These are phyloP conservation scores for Gymnopilus dilepis DNA, from an alignment of 768 basidiomycete species.

Conservation along the genomic window DNA sequence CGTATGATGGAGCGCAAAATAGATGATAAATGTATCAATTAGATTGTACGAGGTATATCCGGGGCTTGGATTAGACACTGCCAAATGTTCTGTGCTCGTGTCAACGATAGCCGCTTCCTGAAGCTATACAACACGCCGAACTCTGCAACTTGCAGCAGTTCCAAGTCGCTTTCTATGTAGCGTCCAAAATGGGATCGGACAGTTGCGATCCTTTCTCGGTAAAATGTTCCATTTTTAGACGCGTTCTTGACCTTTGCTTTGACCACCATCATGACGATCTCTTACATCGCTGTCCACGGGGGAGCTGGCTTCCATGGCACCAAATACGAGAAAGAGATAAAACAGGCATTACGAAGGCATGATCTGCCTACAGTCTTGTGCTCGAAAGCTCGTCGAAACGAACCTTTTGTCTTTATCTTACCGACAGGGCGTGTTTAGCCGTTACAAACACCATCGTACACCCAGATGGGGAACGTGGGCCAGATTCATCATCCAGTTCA, in stretches of 20 bases:
- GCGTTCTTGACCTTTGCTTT: background rate
- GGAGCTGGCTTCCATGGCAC: slow-evolving; percentile 74
- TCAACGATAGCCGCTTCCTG: too few species aligned
- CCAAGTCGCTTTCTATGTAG: too few species aligned
- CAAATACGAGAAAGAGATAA: slow-evolving; percentile 54
- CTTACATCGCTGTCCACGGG: slow-evolving; percentile 72
- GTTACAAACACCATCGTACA: background rate
- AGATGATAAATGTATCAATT: background rate
- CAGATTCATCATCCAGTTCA: background rate
- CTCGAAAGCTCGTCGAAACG: background rate
- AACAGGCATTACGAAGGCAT: slow-evolving; percentile 61
- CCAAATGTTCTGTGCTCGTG: too few species aligned
- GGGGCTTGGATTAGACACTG: background rate
- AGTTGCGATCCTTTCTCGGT: background rate
- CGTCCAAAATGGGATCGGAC: too few species aligned
- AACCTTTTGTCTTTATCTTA: background rate
- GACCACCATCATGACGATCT: slow-evolving; percentile 22
- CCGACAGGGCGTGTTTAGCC: slow-evolving; percentile 54
- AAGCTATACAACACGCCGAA: too few species aligned
- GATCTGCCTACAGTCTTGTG: slow-evolving; percentile 9
- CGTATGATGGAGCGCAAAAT: slow-evolving; percentile 37
- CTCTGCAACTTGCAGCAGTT: too few species aligned
- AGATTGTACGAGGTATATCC: background rate
- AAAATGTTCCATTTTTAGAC: background rate
- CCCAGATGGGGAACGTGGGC: background rate